These are phyloP conservation scores for Phoma sp. DNA, from an alignment of 2,329 filamentous ascomycete genomes.

Conservation along the genomic window DNA sequence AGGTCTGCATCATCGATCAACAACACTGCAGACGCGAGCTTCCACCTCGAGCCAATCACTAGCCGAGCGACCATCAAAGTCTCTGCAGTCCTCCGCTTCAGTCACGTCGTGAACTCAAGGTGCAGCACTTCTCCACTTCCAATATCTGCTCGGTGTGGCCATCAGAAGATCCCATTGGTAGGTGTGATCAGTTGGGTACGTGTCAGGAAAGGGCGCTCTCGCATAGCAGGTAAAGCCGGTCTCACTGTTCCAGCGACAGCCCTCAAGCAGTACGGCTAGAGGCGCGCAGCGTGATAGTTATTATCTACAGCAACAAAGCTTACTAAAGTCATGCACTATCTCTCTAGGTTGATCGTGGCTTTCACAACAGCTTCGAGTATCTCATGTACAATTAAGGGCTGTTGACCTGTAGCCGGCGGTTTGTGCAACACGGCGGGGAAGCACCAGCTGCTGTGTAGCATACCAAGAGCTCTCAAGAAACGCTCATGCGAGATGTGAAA, in stretches of 20 bases:
- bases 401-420: too few species aligned
- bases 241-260: too few species aligned
- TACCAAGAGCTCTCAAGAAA: not conserved
- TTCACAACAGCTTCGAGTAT: too few species aligned
- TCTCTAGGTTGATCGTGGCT: too few species aligned
- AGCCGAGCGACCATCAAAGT: not conserved
- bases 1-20: slow-evolving; percentile 21
- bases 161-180: slow-evolving; percentile 1
- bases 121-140: slow-evolving; percentile 5
- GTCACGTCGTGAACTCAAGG: not conserved
- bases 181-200: not conserved
- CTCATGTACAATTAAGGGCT: too few species aligned
- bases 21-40: slow-evolving; percentile 4
- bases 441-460: slow-evolving; percentile 2
- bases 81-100: not conserved
- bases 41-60: slow-evolving; percentile 6
- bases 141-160: not conserved
- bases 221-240: too few species aligned
- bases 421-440: too few species aligned
- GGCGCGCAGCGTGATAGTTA: too few species aligned
- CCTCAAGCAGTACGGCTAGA: too few species aligned
- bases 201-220: not conserved
- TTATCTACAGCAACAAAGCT: too few species aligned
- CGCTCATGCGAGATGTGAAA: not conserved
- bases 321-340: too few species aligned